Percentiles rank a stretch among this genome's conserved stretches.
Conservation (phyloP, 1,139 yeast species). For the Debaryomyces udenii region DNA sequence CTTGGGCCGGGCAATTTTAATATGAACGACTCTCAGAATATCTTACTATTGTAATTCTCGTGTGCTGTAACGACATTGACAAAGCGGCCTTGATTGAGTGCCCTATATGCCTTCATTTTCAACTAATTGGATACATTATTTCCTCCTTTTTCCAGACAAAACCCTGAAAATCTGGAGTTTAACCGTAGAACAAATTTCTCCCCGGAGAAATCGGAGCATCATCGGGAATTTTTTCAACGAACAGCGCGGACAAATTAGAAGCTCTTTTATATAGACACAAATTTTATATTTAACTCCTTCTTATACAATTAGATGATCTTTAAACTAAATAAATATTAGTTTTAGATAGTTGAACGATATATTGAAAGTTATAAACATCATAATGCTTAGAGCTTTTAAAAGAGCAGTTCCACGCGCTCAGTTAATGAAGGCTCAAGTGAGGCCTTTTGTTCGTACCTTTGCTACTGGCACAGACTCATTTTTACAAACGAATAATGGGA, state of each 20-base stretch:
- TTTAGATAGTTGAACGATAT: conserved; percentile 7
- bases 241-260: conserved; percentile 15
- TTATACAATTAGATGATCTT: conserved; percentile 10
- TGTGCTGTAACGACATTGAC: too few species aligned
- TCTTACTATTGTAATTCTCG: too few species aligned
- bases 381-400: conserved; percentile 51
- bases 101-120: too few species aligned
- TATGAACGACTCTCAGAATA: too few species aligned
- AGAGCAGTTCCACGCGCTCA: conserved; percentile 42
- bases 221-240: conserved; percentile 8
- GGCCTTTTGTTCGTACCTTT: conserved; percentile 22
- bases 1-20: too few species aligned
- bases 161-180: not conserved
- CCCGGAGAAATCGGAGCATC: conserved; percentile 11
- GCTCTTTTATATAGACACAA: conserved; percentile 6
- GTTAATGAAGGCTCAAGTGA: conserved; percentile 22
- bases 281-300: conserved; percentile 5
- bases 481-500: conserved; percentile 82
- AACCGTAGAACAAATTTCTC: conserved; percentile 1
- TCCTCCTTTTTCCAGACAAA: not conserved
- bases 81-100: too few species aligned
- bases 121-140: too few species aligned
- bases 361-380: conserved; percentile 9
- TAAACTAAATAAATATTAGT: conserved; percentile 10
- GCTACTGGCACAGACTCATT: conserved; percentile 62